A percentile compares a stretch with the other conserved stretches of the same genome.
These are phyloP conservation scores for Backusella morwellensis DNA, from an alignment of 192 early-diverging fungal species.

Conservation along the genomic window DNA sequence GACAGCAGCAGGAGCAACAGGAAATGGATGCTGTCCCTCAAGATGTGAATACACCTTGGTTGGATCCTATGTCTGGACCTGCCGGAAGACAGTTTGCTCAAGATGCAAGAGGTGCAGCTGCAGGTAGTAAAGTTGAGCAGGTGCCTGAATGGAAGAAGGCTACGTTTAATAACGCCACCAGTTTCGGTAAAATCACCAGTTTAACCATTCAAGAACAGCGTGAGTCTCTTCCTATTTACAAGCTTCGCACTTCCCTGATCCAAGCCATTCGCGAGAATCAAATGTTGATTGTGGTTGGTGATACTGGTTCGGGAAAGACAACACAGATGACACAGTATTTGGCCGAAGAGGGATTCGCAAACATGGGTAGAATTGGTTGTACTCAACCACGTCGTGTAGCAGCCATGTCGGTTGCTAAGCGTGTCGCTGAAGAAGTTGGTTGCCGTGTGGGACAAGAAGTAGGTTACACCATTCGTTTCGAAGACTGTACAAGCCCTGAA, in stretches of 20 bases:
- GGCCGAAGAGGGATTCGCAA: slow-evolving; percentile 92
- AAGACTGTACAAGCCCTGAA: slow-evolving; percentile 90
- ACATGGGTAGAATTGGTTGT: slow-evolving; percentile 89
- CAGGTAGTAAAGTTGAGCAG: slow-evolving; percentile 57
- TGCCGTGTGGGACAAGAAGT: slow-evolving; percentile 91
- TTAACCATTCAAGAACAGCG: slow-evolving; percentile 80
- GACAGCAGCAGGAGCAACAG: slow-evolving; percentile 78
- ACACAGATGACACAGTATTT: slow-evolving; percentile 99
- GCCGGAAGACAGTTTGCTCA: slow-evolving; percentile 92
- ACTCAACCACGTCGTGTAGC: slow-evolving; percentile 99
- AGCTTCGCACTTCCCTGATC: slow-evolving; percentile 74
- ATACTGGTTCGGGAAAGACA: slow-evolving; percentile 98
- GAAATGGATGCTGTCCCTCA: slow-evolving; percentile 81
- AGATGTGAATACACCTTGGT: slow-evolving; percentile 87
- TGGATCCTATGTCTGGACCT: slow-evolving; percentile 90
- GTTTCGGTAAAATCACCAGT: slow-evolving; percentile 89
- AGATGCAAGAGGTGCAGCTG: slow-evolving; percentile 80
- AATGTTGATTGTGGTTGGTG: slow-evolving; percentile 88
- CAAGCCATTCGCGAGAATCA: slow-evolving; percentile 76
- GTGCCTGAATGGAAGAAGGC: slow-evolving; percentile 91
- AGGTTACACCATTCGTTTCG: slow-evolving; percentile 98
- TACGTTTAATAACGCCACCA: slow-evolving; percentile 80
- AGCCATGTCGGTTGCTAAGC: slow-evolving; percentile 98
- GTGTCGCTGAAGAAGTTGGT: slow-evolving; percentile 96
- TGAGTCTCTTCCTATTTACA: slow-evolving; percentile 85